Base-by-base conservation (phyloP, 768 basidiomycete genomes). In the Auricularia heimuer region DNA sequence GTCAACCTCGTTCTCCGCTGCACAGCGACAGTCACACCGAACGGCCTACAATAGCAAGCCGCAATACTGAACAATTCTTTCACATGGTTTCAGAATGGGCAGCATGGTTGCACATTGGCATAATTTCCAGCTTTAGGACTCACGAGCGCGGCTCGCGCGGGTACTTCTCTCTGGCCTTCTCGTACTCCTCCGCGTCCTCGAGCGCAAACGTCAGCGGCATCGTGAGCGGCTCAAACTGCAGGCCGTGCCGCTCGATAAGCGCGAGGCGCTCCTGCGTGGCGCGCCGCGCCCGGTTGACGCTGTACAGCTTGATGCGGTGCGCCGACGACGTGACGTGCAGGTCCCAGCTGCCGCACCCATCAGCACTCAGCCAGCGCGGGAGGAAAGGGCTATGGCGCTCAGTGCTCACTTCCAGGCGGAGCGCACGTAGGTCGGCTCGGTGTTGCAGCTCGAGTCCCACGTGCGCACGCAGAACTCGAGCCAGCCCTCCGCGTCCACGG, bases 371-470 rank as follows among this genome's bases (percentile, higher is more conserved):
- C 39, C 8, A 34, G 37, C 56, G 45, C 18, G 44, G 34, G n/a
- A 62, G 3, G 11, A 4, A 63, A 21, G 34, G 7, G 24, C 24
- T 21, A 58, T 62, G n/a, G 16, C 14, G 61, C 16, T 18, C 11
- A 39, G 4, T 44, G 73, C 80, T 65, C 66, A 82, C 82, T 83
- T 83, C 82, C 81, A 82, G 3, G 82, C 78, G 6, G 81, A 82
- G 56, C 82, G 79, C 16, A 83, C 79, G 65, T 78, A 81, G 12
- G 82, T 83, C 18, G 82, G 82, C 70, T 83, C 79, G 2, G 82
- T 83, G 68, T 84, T 83, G 72, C 81, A 81, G 7, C 81, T 80
- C n/a, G 81, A 81, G 67, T 83, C 82, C 82, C 83, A 84, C 0
- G 80, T 79, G 61, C 82, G 79, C 24, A 81, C 81, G 64, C 80